These are phyloP conservation scores for Acanthochlamys bracteata DNA, from an alignment of 106 monocot genomes.

Conservation along the genomic window DNA sequence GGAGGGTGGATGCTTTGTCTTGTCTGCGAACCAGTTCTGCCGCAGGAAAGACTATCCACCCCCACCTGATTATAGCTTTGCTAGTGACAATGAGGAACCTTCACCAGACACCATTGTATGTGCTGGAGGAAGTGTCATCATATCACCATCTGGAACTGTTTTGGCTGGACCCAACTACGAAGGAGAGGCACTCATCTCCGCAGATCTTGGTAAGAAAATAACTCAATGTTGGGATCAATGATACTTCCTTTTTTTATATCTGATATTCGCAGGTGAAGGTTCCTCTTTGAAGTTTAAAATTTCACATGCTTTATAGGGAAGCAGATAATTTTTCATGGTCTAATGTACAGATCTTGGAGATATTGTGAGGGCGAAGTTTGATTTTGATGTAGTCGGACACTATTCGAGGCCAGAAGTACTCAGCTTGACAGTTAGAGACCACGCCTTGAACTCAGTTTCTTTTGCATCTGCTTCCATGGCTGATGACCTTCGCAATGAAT, in stretches of 20 bases:
- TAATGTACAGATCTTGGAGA: constrained; percentile 76
- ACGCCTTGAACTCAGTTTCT: constrained; percentile 50
- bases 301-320: neutral
- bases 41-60: constrained; percentile 92
- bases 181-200: constrained; percentile 78
- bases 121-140: constrained; percentile 87
- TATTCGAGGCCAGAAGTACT: constrained; percentile 89
- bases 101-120: constrained; percentile 76
- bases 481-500: neutral
- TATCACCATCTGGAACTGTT: constrained; percentile 76
- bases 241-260: neutral
- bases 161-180: constrained; percentile 93
- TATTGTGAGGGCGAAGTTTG: constrained; percentile 87
- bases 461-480: constrained; percentile 33
- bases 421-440: constrained; percentile 67
- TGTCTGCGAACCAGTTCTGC: constrained; percentile 92
- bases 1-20: constrained; percentile 84
- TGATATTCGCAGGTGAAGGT: too few relatives aligned
- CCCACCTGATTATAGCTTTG: constrained; percentile 76
- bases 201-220: constrained; percentile 53
- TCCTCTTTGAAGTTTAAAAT: too few relatives aligned
- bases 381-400: constrained; percentile 94
- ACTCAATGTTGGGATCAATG: neutral
- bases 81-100: constrained; percentile 53
- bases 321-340: neutral